Evolutionary conservation across 1,284 basidiomycete genomes (phyloP), one percentile per base, ranked within the genome.

Genomic region (Moniliella sp.): DNA sequence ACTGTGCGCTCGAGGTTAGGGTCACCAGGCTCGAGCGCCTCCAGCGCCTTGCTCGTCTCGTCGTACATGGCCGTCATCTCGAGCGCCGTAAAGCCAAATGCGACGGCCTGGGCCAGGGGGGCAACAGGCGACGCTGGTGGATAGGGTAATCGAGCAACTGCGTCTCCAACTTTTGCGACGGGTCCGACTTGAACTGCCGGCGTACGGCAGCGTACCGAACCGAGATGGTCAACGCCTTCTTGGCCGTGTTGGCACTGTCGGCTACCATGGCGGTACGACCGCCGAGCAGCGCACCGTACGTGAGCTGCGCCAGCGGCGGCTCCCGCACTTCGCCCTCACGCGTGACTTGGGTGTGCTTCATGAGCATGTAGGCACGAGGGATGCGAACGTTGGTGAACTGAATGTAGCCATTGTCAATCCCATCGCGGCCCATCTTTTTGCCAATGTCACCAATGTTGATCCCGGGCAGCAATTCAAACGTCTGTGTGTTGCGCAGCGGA

Each of bases 111-210:
- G 7, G 69, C 65, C 16, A 69, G 57, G 13, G 59, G 18, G 69
- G 69, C 57, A 71, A 62, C 18, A 71, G 51, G n/a, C 69, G 62
- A 13, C 69, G 63, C 55, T 71, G 69, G 51, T 71, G 69, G 33
- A 70, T 69, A 4, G 69, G 69, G 49, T 71, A 71, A 51, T 70
- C 69, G 43, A 71, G 58, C 13, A 71, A 45, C 46, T 69, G 68
- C 2, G 67, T 68, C 53, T 71, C 69, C 28, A 41, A 34, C 36
- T 46, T 18, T 10, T 43, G 45, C 15, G 55, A 46, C 10, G 49
- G 40, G 28, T 53, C 47, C 18, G 46, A 45, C 45, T 59, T 66
- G 61, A 70, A 71, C 49, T 70, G 69, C 25, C 69, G 54, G 28
- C 69, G 61, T 5, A 69, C 65, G 1, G 67, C 68, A 5, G 66